phyloP scores from a whole-genome alignment of 768 basidiomycete genomes.

The Auriscalpium vulgare region DNA sequence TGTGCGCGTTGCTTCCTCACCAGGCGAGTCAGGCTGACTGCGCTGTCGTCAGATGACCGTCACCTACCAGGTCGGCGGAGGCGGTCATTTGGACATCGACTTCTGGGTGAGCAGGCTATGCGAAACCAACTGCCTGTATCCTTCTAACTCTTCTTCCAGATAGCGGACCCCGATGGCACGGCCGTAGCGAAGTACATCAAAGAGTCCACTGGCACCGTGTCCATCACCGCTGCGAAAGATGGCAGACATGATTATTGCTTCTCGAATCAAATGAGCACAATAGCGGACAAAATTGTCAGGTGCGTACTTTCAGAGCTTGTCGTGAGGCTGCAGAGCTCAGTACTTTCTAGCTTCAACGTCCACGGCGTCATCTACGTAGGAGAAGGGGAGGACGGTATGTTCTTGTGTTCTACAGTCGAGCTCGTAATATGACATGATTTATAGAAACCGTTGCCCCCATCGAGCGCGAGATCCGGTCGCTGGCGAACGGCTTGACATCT shows the following conservation, averaged over 20 bases:
- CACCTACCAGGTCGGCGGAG: slow-evolving; percentile 97
- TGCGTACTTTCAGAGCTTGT: slow-evolving; percentile 26
- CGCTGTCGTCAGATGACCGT: slow-evolving; percentile 78
- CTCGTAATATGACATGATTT: slow-evolving; percentile 1
- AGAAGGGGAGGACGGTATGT: slow-evolving; percentile 62
- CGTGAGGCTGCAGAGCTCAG: background rate
- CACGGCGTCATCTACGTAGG: slow-evolving; percentile 93
- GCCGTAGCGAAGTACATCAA: slow-evolving; percentile 74
- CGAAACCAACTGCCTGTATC: background rate
- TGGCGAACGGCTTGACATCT: slow-evolving; percentile 72
- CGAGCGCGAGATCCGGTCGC: slow-evolving; percentile 85
- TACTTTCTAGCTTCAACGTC: slow-evolving; percentile 77
- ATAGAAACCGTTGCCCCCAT: slow-evolving; percentile 86
- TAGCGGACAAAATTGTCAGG: slow-evolving; percentile 94
- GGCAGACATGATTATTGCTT: slow-evolving; percentile 95
- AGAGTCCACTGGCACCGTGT: slow-evolving; percentile 82
- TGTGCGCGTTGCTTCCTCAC: slow-evolving; percentile 20
- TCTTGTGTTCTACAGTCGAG: background rate
- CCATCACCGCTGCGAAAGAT: slow-evolving; percentile 81
- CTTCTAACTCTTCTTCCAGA: slow-evolving; percentile 34
- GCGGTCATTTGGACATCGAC: slow-evolving; percentile 95
- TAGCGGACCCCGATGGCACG: slow-evolving; percentile 65
- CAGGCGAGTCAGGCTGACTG: background rate
- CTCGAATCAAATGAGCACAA: slow-evolving; percentile 96
- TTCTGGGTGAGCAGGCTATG: slow-evolving; percentile 63